Base-by-base conservation (phyloP, 2,329 filamentous ascomycete species). In the Rutstroemia sydowiana region DNA sequence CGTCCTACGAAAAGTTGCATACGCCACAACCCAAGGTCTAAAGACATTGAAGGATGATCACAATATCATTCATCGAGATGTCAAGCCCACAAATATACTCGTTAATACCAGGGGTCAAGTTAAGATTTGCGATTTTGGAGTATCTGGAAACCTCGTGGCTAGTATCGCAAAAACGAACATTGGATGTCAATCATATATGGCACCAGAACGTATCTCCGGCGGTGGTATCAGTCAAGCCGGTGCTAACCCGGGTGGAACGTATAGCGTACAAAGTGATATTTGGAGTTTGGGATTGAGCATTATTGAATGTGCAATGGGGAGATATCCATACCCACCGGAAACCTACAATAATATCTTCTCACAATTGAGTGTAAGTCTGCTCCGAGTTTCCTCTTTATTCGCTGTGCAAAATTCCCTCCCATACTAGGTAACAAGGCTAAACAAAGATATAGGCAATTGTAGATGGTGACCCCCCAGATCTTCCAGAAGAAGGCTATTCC, bases 151-250 rank as follows among this genome's bases (percentile, higher is more conserved):
- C 63, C 73, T 98, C 21, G 93, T 98, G 20, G 92, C 93, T 21
- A 95, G 90, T 72, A 97, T 97, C 63, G 93, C 93, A 47, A 95
- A 95, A 71, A 98, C 93, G 26, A 98, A 98, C 67, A 98, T 98
- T 63, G 93, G 93, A 36, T 98, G 93, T 65, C 93, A 98, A 71
- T 96, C 91, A 66, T 98, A 98, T 72, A 98, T 98, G 93, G 93
- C 93, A 0, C 93, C 93, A 0, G 93, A 98, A 69, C 77, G 93
- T 59, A 98, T 98, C 63, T 89, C 89, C 8, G 89, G 88, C 45
- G 90, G 91, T 52, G 86, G 86, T 20, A 82, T 90, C 63, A 82
- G 87, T 53, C 79, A 85, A 56, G 77, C 81, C 3, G 85, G 85
- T 23, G 75, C 83, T 16, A 80, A 82, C 53, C 78, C 79, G 51